Evolutionary conservation across 495 filamentous ascomycete species (phyloP), one percentile per base, ranked within the genome.

Genomic region (Xylaria longipes): DNA sequence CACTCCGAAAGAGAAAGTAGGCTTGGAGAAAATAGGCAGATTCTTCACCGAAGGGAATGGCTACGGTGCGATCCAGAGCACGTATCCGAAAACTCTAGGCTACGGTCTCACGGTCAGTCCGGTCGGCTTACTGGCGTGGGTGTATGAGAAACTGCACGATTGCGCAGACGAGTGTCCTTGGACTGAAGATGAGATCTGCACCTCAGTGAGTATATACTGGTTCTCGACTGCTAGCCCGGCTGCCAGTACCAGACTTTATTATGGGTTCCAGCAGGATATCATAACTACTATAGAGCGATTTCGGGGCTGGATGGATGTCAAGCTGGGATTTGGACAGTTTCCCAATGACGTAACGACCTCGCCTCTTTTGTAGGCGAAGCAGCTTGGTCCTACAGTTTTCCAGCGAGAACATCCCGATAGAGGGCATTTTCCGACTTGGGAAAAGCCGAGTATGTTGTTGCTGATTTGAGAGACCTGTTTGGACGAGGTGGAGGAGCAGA

Each of bases 101-200:
- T 85, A 85, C 48, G 82, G 80, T 1, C 81, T 92, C 0, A 76
- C 80, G 3, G 89, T 91, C 75, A 87, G 84, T 27, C 90, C 90
- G 2, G 81, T 89, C 17, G 89, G 79, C 5, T 77, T 90, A 56
- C 74, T 91, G 15, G 84, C 89, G 0, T 92, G 89, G 89, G 84
- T 92, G 31, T 86, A 87, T 64, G 91, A 92, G 74, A 93, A 92
- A 73, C 82, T 92, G 22, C 82, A 87, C 71, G 85, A 87, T 63
- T 90, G 91, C 88, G 89, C 87, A 2, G 90, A 92, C 71, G 77
- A 58, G 14, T 35, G n/a, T 33, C 15, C 29, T 31, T 58, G 15
- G 27, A 57, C 27, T 15, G 27, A 57, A 4, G 41, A 43, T 43
- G 14, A 43, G 15, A 15, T 43, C 41, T 77, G 91, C 15, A 90